Conservation (phyloP, 345 rosid species). For the Cardamine occulta region DNA sequence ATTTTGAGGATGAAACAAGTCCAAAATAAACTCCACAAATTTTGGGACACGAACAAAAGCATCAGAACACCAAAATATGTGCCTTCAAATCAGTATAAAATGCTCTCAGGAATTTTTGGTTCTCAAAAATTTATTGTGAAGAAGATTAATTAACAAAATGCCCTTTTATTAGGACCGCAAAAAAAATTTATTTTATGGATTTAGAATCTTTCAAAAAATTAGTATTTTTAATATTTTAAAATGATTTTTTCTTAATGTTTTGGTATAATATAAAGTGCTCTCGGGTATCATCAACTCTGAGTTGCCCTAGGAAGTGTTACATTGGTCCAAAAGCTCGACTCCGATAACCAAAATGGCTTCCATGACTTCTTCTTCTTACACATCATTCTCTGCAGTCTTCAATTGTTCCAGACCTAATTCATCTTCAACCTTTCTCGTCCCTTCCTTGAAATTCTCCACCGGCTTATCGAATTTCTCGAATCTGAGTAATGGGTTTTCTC, state of each 20-base stretch:
- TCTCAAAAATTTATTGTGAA: background rate
- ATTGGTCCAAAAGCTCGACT: background rate
- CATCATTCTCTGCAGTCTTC: constrained; percentile 46
- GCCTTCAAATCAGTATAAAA: background rate
- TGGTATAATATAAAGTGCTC: background rate
- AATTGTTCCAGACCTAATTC: constrained; percentile 38
- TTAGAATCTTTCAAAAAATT: background rate
- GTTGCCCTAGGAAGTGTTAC: background rate
- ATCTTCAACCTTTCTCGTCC: constrained; percentile 42
- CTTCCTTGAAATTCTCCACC: constrained; percentile 54
- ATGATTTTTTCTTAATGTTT: background rate
- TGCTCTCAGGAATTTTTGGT: background rate
- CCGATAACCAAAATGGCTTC: constrained; percentile 43
- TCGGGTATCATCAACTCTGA: background rate
- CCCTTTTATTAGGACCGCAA: background rate
- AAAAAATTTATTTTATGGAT: background rate
- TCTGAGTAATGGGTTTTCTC: constrained; percentile 54
- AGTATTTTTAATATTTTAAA: too few species aligned
- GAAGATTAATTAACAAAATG: background rate
- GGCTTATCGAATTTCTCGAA: constrained; percentile 55
- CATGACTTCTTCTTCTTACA: constrained; percentile 47
- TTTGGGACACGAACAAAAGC: background rate
- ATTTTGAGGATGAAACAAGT: background rate
- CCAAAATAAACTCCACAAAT: background rate
- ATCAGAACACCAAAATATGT: background rate